A percentile compares a stretch with the other conserved stretches of the same genome.
These are phyloP conservation scores for Populus hybrid DNA, from an alignment of 441 rosid genomes.

Conservation along the genomic window DNA sequence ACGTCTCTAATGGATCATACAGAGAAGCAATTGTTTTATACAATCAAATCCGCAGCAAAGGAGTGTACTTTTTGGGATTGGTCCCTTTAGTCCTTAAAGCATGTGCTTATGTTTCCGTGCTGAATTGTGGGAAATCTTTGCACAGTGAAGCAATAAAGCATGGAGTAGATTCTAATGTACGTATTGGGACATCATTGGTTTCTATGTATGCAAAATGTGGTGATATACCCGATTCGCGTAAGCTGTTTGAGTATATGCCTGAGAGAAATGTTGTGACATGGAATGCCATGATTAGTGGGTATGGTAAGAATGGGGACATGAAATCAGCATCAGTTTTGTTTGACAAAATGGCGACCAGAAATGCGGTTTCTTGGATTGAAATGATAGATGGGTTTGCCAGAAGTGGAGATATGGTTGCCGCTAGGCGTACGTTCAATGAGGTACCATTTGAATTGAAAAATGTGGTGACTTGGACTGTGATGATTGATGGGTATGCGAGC, in stretches of 20 bases:
- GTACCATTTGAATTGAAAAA: conserved; percentile 37
- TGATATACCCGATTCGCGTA: conserved; percentile 31
- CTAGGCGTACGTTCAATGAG: conserved; percentile 3
- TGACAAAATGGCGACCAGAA: conserved; percentile 35
- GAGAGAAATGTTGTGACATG: conserved; percentile 54
- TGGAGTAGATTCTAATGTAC: conserved; percentile 41
- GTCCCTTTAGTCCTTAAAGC: conserved; percentile 53
- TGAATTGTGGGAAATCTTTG: conserved; percentile 34
- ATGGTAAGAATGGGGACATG: conserved; percentile 35
- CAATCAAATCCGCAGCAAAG: conserved; percentile 34
- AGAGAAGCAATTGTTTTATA: conserved; percentile 33
- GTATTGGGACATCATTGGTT: conserved; percentile 52
- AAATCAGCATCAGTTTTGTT: conserved; percentile 42
- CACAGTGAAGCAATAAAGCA: conserved; percentile 54
- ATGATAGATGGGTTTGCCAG: conserved; percentile 45
- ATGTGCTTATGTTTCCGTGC: conserved; percentile 34
- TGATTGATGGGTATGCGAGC: conserved; percentile 44
- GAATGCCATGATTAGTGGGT: conserved; percentile 72
- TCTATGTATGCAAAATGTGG: conserved; percentile 39
- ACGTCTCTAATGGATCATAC: conserved; percentile 28
- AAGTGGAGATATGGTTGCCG: conserved; percentile 23
- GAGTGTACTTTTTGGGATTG: conserved; percentile 35
- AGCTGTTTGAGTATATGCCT: conserved; percentile 56
- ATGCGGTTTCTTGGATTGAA: conserved; percentile 39
- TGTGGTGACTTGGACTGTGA: conserved; percentile 51